A percentile compares a stretch with the other conserved stretches of the same genome.
Evolutionary conservation across 1,139 yeast genomes (phyloP).

Genomic region (Arxiozyma slooffiae): DNA sequence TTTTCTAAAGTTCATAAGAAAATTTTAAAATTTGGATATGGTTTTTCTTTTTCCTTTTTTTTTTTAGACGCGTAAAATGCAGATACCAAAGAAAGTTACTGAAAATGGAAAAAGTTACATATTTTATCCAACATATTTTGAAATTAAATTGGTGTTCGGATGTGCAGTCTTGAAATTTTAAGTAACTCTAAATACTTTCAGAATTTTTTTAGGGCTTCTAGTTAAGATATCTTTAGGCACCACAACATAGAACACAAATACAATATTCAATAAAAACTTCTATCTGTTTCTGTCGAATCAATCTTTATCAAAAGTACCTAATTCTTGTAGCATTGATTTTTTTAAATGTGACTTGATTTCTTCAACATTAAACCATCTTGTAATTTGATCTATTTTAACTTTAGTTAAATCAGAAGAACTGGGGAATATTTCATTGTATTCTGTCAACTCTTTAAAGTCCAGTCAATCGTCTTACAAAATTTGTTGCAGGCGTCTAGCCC

Average conservation of each 20-base stretch:
- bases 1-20: not conserved
- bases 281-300: not conserved
- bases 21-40: not conserved
- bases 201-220: not conserved
- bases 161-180: not conserved
- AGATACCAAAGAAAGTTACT: not conserved
- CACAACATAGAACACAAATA: not conserved
- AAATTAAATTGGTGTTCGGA: not conserved
- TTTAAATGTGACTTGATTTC: not conserved
- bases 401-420: not conserved
- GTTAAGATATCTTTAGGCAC: too few species aligned
- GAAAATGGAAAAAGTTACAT: not conserved
- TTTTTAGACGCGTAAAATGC: not conserved
- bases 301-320: not conserved
- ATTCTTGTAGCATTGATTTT: not conserved
- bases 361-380: not conserved
- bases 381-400: not conserved
- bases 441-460: not conserved
- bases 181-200: not conserved
- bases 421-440: not conserved
- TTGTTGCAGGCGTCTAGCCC: conserved; percentile 52
- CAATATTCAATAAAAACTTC: too few species aligned
- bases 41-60: not conserved
- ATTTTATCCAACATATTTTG: not conserved
- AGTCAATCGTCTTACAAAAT: conserved; percentile 10